These are phyloP conservation scores for Funneliformis caledonium DNA, from an alignment of 371 early-diverging fungal species.

Conservation along the genomic window DNA sequence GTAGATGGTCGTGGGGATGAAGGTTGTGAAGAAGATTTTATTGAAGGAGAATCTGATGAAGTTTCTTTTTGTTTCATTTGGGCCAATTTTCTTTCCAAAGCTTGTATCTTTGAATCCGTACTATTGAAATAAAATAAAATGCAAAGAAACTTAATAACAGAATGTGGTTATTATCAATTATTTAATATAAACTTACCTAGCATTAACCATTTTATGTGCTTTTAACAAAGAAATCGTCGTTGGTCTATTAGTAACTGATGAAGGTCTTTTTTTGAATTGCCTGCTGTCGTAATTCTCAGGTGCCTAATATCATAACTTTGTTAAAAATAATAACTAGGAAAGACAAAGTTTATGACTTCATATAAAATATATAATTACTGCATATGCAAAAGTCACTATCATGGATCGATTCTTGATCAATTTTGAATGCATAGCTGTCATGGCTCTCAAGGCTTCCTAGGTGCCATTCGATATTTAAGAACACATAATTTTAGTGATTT, in stretches of 20 bases:
- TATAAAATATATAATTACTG: constrained; percentile 47
- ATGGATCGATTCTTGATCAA: constrained; percentile 57
- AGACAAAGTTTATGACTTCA: neutral
- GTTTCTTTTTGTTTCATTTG: constrained; percentile 46
- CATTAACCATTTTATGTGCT: constrained; percentile 50
- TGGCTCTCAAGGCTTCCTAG: constrained; percentile 60
- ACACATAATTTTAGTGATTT: neutral
- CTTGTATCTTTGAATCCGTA: constrained; percentile 66
- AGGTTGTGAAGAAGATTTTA: constrained; percentile 31
- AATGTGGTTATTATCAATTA: neutral
- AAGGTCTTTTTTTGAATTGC: constrained; percentile 41
- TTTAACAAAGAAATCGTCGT: constrained; percentile 50
- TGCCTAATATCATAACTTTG: constrained; percentile 36
- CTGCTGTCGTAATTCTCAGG: constrained; percentile 46
- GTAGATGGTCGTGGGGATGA: constrained; percentile 44
- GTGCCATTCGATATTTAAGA: neutral
- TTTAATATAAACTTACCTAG: constrained; percentile 20
- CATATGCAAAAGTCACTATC: constrained; percentile 62
- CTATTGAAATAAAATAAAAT: constrained; percentile 39
- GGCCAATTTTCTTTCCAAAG: constrained; percentile 66
- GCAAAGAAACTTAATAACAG: neutral
- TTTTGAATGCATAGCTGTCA: constrained; percentile 57
- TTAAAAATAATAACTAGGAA: neutral
- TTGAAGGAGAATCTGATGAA: constrained; percentile 34
- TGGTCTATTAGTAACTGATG: constrained; percentile 42